Conservation (phyloP, 2,329 filamentous ascomycete species). For the Nigrograna mackinnonii region DNA sequence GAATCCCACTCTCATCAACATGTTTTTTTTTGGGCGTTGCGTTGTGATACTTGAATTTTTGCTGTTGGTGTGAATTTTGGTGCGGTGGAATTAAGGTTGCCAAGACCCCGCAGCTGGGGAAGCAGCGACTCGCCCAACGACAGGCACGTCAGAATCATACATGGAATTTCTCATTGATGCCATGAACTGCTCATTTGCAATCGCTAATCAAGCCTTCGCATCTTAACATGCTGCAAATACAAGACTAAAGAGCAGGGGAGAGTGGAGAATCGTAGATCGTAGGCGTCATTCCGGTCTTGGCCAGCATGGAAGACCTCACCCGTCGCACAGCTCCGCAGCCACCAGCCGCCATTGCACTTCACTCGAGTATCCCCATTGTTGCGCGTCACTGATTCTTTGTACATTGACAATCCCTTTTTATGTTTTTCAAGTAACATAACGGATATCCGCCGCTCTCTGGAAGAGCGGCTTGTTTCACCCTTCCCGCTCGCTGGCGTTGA, state of each 20-base stretch:
- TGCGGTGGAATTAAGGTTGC: not conserved
- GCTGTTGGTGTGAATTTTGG: not conserved
- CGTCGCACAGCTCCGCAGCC: not conserved
- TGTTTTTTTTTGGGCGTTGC: conserved; percentile 17
- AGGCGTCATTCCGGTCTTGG: not conserved
- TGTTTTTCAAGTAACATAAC: conserved; percentile 9
- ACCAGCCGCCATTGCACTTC: not conserved
- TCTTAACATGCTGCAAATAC: too few relatives aligned
- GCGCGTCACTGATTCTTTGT: too few relatives aligned
- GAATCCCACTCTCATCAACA: conserved; percentile 41
- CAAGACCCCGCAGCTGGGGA: too few relatives aligned
- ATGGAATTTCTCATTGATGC: not conserved
- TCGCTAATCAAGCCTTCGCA: too few relatives aligned
- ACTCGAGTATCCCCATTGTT: too few relatives aligned
- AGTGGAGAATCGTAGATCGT: too few relatives aligned
- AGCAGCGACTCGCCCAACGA: too few relatives aligned
- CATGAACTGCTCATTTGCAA: not conserved
- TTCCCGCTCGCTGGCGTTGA: not conserved
- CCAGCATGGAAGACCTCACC: not conserved
- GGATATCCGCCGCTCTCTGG: conserved; percentile 12
- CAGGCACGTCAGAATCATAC: too few relatives aligned
- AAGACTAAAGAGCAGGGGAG: too few relatives aligned
- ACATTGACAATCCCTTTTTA: conserved; percentile 4
- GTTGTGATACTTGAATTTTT: conserved; percentile 3
- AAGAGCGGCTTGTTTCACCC: conserved; percentile 9